Evolutionary conservation across 1,284 basidiomycete species (phyloP), one percentile per base, ranked within the genome.

Genomic region (Gymnopus androsaceus): DNA sequence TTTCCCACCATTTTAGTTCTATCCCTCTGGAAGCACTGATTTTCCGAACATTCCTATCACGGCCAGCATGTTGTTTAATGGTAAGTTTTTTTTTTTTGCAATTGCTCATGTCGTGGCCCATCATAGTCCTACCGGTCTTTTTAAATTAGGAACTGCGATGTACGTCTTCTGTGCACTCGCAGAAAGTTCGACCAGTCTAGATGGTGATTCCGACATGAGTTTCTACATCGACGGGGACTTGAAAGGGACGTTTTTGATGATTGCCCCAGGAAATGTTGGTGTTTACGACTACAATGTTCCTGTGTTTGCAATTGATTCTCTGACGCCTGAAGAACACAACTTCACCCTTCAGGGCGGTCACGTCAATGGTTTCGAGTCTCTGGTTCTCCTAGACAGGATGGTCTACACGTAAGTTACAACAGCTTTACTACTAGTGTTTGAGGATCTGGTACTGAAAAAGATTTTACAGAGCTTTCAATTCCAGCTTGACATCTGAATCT

Each of bases 221-320:
- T 77, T 77, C 63, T 67, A 61, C 45, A 63, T 76, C 42, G 73
- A 76, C 55, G 68, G 64, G n/a, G 55, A 64, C n/a, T 36, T 51
- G 1, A 64, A 63, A 0, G 73, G 69, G 27, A 50, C 59, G 0
- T 76, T 68, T 54, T n/a, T 31, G 3, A 60, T 63, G 40, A 21
- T 40, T 5, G 63, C 71, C 1, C 55, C 61, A 9, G 65, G 59
- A 3, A 56, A 50, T 42, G 36, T 59, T 7, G 62, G 60, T 1
- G n/a, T n/a, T 1, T 72, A 65, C 59, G 60, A 69, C 21, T 72
- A 72, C 59, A 55, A 66, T 56, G 65, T 70, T 17, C 62, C 61
- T 11, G 71, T 76, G 19, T 75, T 66, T 51, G 52, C 62, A 9
- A 68, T 64, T 11, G 46, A 61, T 5, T 51, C 62, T 21, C 46